Evolutionary conservation across 2,329 filamentous ascomycete species (phyloP).

Genomic region (Diaporthe eres): DNA sequence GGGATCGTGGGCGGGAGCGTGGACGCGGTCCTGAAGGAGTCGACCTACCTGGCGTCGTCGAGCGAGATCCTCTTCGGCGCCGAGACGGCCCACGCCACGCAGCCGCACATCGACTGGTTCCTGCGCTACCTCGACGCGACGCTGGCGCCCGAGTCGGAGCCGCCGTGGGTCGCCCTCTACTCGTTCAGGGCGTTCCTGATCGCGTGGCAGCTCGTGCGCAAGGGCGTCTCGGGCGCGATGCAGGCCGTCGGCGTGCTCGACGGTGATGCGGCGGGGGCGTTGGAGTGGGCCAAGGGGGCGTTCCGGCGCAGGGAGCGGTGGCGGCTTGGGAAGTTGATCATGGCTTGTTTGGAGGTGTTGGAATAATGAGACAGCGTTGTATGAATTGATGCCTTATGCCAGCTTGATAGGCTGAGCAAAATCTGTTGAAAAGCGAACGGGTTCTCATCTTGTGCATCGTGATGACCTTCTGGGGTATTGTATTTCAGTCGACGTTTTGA

Average conservation of each 20-base stretch:
- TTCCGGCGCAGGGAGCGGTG: slow-evolving; percentile 50
- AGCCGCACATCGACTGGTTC: slow-evolving; percentile 57
- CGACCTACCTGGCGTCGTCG: slow-evolving; percentile 50
- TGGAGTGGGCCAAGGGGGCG: slow-evolving; percentile 51
- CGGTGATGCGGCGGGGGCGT: slow-evolving; percentile 49
- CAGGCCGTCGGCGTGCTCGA: slow-evolving; percentile 49
- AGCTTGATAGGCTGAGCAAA: neutral
- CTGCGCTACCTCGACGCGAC: slow-evolving; percentile 52
- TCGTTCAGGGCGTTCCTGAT: slow-evolving; percentile 58
- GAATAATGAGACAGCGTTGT: neutral
- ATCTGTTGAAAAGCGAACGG: neutral
- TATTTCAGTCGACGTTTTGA: neutral
- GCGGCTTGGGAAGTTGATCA: slow-evolving; percentile 51
- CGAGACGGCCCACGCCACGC: slow-evolving; percentile 49
- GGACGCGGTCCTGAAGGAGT: slow-evolving; percentile 52
- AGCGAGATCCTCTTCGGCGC: slow-evolving; percentile 52
- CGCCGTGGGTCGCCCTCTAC: slow-evolving; percentile 57
- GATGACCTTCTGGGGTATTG: neutral
- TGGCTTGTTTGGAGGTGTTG: slow-evolving; percentile 46
- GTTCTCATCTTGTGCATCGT: neutral
- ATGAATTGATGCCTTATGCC: neutral
- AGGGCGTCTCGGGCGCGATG: slow-evolving; percentile 52
- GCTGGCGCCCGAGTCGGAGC: slow-evolving; percentile 47
- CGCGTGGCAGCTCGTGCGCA: slow-evolving; percentile 55
- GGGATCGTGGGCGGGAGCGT: slow-evolving; percentile 55